phyloP scores from a whole-genome alignment of 257 asterid genomes.

The Solanum corneliomulleri region DNA sequence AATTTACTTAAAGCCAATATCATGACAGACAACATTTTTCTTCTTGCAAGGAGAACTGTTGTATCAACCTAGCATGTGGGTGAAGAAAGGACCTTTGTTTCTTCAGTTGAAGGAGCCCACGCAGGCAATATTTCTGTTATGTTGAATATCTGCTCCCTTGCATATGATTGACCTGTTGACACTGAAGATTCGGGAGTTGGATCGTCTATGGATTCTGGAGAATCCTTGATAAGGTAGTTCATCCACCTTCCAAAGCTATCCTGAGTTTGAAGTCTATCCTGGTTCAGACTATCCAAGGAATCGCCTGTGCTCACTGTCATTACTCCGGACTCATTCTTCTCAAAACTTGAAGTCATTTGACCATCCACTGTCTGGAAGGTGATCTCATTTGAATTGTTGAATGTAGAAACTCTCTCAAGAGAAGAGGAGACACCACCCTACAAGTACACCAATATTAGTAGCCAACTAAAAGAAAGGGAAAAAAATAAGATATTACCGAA shows the following conservation, averaged over 20 bases:
- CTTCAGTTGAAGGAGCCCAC: constrained; percentile 72
- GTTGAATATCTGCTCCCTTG: constrained; percentile 34
- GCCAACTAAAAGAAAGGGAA: background rate
- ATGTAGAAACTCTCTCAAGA: background rate
- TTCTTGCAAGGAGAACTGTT: background rate
- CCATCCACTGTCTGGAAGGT: constrained; percentile 24
- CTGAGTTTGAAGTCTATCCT: constrained; percentile 43
- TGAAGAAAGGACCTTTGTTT: constrained; percentile 61
- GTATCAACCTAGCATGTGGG: background rate
- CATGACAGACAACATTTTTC: background rate
- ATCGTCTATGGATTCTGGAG: constrained; percentile 44
- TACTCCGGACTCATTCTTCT: constrained; percentile 22
- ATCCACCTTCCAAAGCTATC: constrained; percentile 68
- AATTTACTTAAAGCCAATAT: background rate
- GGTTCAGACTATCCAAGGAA: constrained; percentile 16
- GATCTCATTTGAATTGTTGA: constrained; percentile 10
- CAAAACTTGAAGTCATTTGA: constrained; percentile 23
- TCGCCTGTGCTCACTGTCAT: constrained; percentile 15
- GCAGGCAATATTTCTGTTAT: constrained; percentile 74
- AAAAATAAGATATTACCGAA: background rate
- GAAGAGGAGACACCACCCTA: constrained; percentile 28
- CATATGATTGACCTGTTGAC: constrained; percentile 13
- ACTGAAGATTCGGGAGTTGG: constrained; percentile 21
- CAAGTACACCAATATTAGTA: constrained; percentile 6
- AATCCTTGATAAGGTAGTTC: constrained; percentile 33